Conservation (phyloP, 352 stramenopile genomes). For the Hyaloperonospora arabidopsidis region DNA sequence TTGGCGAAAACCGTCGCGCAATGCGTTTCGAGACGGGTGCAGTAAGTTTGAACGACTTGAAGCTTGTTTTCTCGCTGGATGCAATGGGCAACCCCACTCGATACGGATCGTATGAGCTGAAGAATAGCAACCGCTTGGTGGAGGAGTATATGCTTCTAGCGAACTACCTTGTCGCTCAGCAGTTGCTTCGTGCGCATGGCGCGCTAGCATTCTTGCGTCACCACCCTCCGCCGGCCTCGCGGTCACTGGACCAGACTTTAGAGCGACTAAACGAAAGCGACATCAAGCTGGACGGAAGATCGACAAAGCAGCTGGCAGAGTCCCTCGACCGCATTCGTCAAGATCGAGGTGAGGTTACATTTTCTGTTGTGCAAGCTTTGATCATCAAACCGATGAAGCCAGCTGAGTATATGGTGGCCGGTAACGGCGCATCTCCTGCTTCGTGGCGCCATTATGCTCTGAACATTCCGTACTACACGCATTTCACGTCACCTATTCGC, state of each 20-base stretch:
- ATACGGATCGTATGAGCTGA: constrained; percentile 87
- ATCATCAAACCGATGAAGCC: constrained; percentile 92
- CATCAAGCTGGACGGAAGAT: constrained; percentile 78
- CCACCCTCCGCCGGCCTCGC: constrained; percentile 71
- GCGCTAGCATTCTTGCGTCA: constrained; percentile 86
- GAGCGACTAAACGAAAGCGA: constrained; percentile 38
- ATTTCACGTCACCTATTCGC: constrained; percentile 97
- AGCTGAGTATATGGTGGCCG: constrained; percentile 89
- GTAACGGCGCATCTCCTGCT: constrained; percentile 48
- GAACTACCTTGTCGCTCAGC: constrained; percentile 96
- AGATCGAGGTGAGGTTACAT: constrained; percentile 65
- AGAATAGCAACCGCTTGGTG: constrained; percentile 91
- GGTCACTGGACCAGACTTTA: constrained; percentile 40
- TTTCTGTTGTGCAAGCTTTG: constrained; percentile 87
- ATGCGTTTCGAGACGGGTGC: constrained; percentile 90
- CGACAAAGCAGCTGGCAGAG: constrained; percentile 71
- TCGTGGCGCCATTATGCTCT: constrained; percentile 94
- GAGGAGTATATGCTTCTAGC: constrained; percentile 99
- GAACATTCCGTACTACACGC: constrained; percentile 97
- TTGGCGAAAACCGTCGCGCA: constrained; percentile 59
- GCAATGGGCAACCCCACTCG: constrained; percentile 84
- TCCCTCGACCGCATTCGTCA: constrained; percentile 77
- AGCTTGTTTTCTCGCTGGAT: constrained; percentile 92
- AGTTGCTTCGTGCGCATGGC: constrained; percentile 85
- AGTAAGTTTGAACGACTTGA: constrained; percentile 88